Evolutionary conservation across 345 rosid species (phyloP).

Genomic region (Rhizophora apiculata): DNA sequence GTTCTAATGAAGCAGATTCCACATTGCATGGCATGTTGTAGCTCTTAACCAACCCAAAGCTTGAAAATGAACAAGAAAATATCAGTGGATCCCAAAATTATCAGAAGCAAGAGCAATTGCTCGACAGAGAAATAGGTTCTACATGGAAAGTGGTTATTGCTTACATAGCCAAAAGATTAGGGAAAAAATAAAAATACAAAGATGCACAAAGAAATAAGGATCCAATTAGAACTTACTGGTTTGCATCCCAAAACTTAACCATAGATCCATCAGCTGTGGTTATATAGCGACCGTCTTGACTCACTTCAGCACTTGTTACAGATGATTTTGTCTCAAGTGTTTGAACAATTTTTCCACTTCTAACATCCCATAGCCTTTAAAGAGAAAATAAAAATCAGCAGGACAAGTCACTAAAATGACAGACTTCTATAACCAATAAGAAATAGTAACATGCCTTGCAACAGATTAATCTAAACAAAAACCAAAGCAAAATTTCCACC

Average conservation of each 20-base stretch:
- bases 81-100: not conserved
- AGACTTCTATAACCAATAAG: not conserved
- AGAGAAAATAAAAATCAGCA: not conserved
- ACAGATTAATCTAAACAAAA: not conserved
- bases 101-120: not conserved
- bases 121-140: no score
- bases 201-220: not conserved
- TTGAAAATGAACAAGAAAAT: slow-evolving; percentile 25
- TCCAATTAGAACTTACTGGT: slow-evolving; percentile 51
- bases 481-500: not conserved
- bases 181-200: no score
- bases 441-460: not conserved
- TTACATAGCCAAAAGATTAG: no score
- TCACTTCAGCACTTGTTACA: slow-evolving; percentile 88
- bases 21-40: slow-evolving; percentile 77
- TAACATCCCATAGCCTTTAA: slow-evolving; percentile 68
- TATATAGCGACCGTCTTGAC: slow-evolving; percentile 81
- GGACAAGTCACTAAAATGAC: not conserved
- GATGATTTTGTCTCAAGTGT: slow-evolving; percentile 74
- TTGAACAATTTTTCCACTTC: slow-evolving; percentile 71
- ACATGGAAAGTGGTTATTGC: no score
- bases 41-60: slow-evolving; percentile 89
- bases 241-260: slow-evolving; percentile 91
- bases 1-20: slow-evolving; percentile 81
- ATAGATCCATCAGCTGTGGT: slow-evolving; percentile 82